Conservation (phyloP, 768 basidiomycete genomes). For the Lyophyllum atratum region DNA sequence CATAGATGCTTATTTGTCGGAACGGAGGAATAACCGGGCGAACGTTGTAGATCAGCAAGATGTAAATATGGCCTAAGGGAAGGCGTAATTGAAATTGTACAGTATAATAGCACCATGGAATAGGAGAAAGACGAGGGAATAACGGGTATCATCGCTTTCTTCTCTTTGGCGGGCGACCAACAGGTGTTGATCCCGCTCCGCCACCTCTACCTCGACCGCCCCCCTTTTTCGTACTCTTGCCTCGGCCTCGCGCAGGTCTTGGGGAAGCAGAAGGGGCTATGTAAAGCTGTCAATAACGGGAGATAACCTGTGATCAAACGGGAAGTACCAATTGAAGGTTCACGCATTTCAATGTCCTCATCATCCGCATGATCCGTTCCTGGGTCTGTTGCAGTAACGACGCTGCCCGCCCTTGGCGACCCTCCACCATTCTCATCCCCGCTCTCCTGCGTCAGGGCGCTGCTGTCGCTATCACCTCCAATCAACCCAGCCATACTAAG, state of each 20-base stretch:
- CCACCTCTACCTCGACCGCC: constrained; percentile 16
- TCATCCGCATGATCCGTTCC: constrained; percentile 73
- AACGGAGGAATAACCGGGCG: constrained; percentile 48
- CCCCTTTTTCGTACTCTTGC: constrained; percentile 32
- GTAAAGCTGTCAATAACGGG: constrained; percentile 5
- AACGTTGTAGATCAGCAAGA: constrained; percentile 15
- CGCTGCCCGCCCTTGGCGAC: constrained; percentile 61
- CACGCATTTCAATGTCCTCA: constrained; percentile 60
- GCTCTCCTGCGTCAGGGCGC: constrained; percentile 81
- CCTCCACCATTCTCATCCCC: constrained; percentile 67
- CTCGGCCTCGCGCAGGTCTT: constrained; percentile 36
- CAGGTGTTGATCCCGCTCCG: constrained; percentile 28
- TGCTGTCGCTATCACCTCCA: constrained; percentile 82
- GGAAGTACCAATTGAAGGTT: constrained; percentile 58
- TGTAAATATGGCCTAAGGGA: constrained; percentile 15
- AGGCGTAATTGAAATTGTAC: constrained; percentile 10
- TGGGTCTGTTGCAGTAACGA: constrained; percentile 70
- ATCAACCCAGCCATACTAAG: constrained; percentile 73
- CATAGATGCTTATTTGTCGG: constrained; percentile 71
- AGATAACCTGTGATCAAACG: not conserved
- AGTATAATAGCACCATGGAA: constrained; percentile 5
- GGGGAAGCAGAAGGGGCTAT: constrained; percentile 38
- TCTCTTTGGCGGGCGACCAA: constrained; percentile 43
- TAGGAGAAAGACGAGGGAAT: not conserved
- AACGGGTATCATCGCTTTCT: constrained; percentile 40